Base-by-base conservation (phyloP, 805 yeast genomes). In the Scheffersomyces ergatensis region DNA sequence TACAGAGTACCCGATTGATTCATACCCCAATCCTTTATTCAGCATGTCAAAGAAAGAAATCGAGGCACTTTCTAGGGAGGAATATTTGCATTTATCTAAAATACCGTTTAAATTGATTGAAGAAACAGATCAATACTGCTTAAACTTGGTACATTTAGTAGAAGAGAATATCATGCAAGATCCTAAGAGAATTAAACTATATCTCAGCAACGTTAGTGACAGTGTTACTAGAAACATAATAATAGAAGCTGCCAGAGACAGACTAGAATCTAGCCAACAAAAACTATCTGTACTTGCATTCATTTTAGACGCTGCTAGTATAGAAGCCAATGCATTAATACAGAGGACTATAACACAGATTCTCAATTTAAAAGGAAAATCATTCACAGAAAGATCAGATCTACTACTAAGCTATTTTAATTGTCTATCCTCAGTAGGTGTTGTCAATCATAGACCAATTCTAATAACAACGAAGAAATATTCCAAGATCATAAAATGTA, bases 11-110 rank as follows among this genome's bases (percentile, higher is more conserved):
- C 55, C 57, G 5, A 27, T 33, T 16, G 55, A 58, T 34, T 44
- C 57, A 5, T 54, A 51, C 41, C 66, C 67, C 5, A 67, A 68
- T 35, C 73, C 75, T 3, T 53, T 69, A 26, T 60, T 53, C 38
- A 38, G 49, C 13, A 56, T 64, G 58, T 29, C 49, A 13, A 57
- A 58, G 33, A 49, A 47, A 1, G 59, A 65, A 33, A 39, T 69
- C 1, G 25, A 54, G n/a, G 24, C 26, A 2, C 54, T 70, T 23
- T 42, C 46, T 6, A 42, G 39, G 7, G 15, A 39, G 4, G 63
- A 63, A 24, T 59, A 61, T 34, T 17, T 31, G 8, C 60, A 64
- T 39, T 49, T 69, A n/a, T 42, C 55, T 3, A 38, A 43, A 5
- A 44, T 63, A 15, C 65, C 66, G 1, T 54, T 53, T 45, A 49